Base-by-base conservation (phyloP, 2,329 filamentous ascomycete genomes). In the Colletotrichum tropicicola region DNA sequence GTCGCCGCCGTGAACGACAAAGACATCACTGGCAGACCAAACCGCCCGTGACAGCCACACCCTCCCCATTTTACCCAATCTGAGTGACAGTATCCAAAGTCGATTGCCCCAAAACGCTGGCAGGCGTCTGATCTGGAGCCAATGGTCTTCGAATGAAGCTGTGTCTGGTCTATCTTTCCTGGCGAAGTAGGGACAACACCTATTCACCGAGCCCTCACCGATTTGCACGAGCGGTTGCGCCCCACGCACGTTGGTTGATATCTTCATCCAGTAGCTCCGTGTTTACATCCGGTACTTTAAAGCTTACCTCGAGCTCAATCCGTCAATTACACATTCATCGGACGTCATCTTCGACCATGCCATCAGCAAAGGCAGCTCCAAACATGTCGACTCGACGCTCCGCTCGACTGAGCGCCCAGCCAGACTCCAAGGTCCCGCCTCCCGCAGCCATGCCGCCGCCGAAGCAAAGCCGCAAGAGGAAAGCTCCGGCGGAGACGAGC, bases 401-500 rank as follows among this genome's bases (percentile, higher is more conserved):
- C 3, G 76, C 80, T 10, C 80, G 83, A 39, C 74, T 85, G 25
- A 78, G 74, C 65, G 73, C 73, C n/a, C 68, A 72, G 55, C 65
- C 63, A 15, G 66, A 70, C 12, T 66, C 58, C 17, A 66, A 65
- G 12, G 44, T 23, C 43, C 51, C 68, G 17, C 56, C 70, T 13
- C 55, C 68, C 23, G 23, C 56, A 4, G 68, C 72, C 57, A 59
- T 71, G 15, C 69, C 73, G 1, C 58, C 70, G 23, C 59, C 65
- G 8, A 55, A 71, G 52, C 70, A 53, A 39, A 67, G 64, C 35
- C 70, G 75, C 30, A 82, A 80, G 70, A 77, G 81, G 68, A 79
- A 78, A 64, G 65, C 71, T 4, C 30, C 10, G 48, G 37, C 41
- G 12, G 51, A 39, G 28, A 32, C 5, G n/a, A 65, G 59, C 5